phyloP scores from a whole-genome alignment of 768 basidiomycete genomes.

The Mrakia frigida region DNA sequence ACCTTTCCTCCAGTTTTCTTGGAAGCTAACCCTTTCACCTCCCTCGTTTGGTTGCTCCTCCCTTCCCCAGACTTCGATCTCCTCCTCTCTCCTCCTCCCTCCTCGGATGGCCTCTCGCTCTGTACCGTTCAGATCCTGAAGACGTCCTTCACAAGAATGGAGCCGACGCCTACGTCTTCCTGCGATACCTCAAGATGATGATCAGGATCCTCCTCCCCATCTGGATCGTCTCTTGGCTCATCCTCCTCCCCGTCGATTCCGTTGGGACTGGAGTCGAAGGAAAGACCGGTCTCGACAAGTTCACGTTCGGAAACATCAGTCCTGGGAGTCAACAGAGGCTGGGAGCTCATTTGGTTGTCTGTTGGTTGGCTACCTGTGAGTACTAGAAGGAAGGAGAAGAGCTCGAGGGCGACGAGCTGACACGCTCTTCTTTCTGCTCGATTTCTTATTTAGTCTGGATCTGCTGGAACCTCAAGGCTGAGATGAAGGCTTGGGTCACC shows the following conservation, averaged over 20 bases:
- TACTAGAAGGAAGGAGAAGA: not conserved
- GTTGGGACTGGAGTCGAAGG: slow-evolving; percentile 51
- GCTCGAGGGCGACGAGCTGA: not conserved
- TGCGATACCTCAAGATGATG: slow-evolving; percentile 83
- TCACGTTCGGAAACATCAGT: slow-evolving; percentile 76
- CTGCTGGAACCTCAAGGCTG: slow-evolving; percentile 68
- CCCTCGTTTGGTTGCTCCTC: not conserved
- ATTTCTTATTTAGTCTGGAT: slow-evolving; percentile 64
- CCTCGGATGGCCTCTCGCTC: slow-evolving; percentile 62
- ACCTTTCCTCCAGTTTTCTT: not conserved
- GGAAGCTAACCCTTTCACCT: slow-evolving; percentile 8
- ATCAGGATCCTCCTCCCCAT: slow-evolving; percentile 75
- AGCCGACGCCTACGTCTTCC: slow-evolving; percentile 87
- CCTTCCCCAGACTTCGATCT: slow-evolving; percentile 47
- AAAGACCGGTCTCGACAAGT: slow-evolving; percentile 58
- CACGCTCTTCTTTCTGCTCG: not conserved
- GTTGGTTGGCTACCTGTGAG: slow-evolving; percentile 73
- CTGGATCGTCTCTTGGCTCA: slow-evolving; percentile 81
- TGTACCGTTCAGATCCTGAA: slow-evolving; percentile 55
- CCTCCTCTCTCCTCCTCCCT: slow-evolving; percentile 52
- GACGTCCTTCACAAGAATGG: slow-evolving; percentile 58
- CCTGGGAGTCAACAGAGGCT: slow-evolving; percentile 55
- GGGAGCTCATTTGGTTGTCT: slow-evolving; percentile 70
- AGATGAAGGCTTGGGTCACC: slow-evolving; percentile 73
- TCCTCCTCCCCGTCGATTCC: slow-evolving; percentile 70